Base-by-base conservation (phyloP, 176 grass and related monocot genomes). In the Aegilops umbellulata region DNA sequence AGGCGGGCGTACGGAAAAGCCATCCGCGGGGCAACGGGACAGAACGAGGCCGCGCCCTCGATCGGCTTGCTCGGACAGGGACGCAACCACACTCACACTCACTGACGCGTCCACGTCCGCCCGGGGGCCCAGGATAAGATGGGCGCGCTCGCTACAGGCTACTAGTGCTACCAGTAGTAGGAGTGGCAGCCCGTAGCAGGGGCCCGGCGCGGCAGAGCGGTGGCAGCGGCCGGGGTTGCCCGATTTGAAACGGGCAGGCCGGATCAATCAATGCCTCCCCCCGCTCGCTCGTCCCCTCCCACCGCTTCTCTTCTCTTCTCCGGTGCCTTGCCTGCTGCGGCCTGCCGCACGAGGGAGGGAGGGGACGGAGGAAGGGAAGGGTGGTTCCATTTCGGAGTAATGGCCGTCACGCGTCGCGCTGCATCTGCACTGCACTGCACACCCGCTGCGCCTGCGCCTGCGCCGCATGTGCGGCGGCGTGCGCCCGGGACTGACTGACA, bases 71-170 rank as follows among this genome's bases (percentile, higher is more conserved):
- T 38, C 41, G 5, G 74, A 69, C 32, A 44, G 13, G 0, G 76
- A 79, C 84, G 23, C 62, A 8, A 4, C 31, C 31, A 4, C 35
- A 7, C 35, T 0, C 35, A 10, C 51, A 0, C 65, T 1, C 20
- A n/a, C 35, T 76, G 83, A 82, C 78, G 49, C 83, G 72, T 81
- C 78, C 47, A 76, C 87, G 47, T 69, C 88, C 7, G 60, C 42
- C 4, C 6, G 23, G 0, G 13, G 13, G 42, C 29, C 2, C 13
- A 5, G 20, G 39, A 22, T 62, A 34, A 60, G 42, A 57, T 30
- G 77, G 55, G 32, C 60, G 55, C 68, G 20, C 35, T 10, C 29
- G 65, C 65, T 69, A 25, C 70, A 26, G 70, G 36, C 38, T 46
- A n/a, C n/a, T n/a, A n/a, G n/a, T n/a, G n/a, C n/a, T n/a, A n/a